Percentiles rank a stretch among this genome's conserved stretches.
These are phyloP conservation scores for Phytopythium montanum DNA, from an alignment of 352 stramenopile genomes.

Conservation along the genomic window DNA sequence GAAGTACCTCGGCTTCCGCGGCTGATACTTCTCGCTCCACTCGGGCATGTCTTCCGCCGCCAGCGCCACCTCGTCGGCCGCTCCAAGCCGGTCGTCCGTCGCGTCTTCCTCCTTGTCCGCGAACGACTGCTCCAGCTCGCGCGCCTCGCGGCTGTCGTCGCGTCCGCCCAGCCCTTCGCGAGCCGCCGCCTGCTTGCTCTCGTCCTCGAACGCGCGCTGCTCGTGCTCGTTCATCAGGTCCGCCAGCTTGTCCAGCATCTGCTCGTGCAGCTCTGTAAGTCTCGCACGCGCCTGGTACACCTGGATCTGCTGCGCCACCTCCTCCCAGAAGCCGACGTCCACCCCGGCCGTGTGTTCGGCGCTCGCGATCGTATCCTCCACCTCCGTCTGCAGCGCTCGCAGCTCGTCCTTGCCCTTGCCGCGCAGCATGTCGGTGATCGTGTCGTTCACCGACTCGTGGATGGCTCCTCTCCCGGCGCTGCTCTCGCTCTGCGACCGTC, in stretches of 20 bases:
- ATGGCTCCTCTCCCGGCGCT: constrained; percentile 73
- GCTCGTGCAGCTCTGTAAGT: constrained; percentile 90
- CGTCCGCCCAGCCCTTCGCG: constrained; percentile 25
- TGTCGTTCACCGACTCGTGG: constrained; percentile 81
- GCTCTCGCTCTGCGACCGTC: constrained; percentile 59
- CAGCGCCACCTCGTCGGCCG: constrained; percentile 89
- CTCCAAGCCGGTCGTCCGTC: constrained; percentile 66
- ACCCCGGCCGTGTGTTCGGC: constrained; percentile 55
- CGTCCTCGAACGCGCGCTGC: constrained; percentile 16
- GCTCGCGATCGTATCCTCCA: constrained; percentile 62
- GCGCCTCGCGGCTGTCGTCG: constrained; percentile 64
- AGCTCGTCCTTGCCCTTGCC: constrained; percentile 66
- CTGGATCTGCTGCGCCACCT: constrained; percentile 89
- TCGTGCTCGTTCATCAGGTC: constrained; percentile 90
- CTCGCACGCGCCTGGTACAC: constrained; percentile 90
- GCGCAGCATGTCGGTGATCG: constrained; percentile 89
- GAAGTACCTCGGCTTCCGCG: constrained; percentile 98
- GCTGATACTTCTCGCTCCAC: constrained; percentile 97
- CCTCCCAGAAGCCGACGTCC: constrained; percentile 94
- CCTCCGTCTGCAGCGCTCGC: constrained; percentile 48
- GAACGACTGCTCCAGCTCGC: constrained; percentile 61
- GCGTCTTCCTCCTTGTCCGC: constrained; percentile 57
- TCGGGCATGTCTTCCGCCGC: constrained; percentile 52
- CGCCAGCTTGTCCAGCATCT: constrained; percentile 92
- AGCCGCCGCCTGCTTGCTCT: constrained; percentile 28